Conservation (phyloP, 305 asterid species). For the Fraxinus paxiana region DNA sequence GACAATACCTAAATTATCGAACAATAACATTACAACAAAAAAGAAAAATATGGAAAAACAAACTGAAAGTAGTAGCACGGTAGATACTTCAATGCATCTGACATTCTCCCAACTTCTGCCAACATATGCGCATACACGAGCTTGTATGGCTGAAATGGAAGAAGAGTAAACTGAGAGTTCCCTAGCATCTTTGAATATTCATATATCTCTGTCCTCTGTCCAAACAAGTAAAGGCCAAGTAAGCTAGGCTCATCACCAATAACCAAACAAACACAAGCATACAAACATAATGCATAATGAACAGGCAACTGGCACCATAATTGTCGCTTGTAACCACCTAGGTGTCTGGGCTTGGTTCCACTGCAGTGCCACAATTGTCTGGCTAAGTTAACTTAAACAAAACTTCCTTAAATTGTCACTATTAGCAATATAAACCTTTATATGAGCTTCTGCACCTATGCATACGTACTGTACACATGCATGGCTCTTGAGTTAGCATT, state of each 20-base stretch:
- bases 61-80: conserved; percentile 21
- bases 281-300: background rate
- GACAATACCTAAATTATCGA: conserved; percentile 59
- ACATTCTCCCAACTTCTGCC: conserved; percentile 89
- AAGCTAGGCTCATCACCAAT: conserved; percentile 23
- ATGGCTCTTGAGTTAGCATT: background rate
- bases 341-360: conserved; percentile 18
- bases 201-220: conserved; percentile 83
- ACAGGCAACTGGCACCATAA: conserved; percentile 11
- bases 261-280: background rate
- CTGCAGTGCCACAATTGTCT: conserved; percentile 4
- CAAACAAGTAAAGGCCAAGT: conserved; percentile 30
- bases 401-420: background rate
- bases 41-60: conserved; percentile 9
- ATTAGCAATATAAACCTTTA: background rate
- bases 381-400: background rate
- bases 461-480: background rate
- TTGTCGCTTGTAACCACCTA: conserved; percentile 1
- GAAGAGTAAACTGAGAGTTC: conserved; percentile 84
- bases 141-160: conserved; percentile 91
- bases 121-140: conserved; percentile 88
- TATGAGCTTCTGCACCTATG: background rate
- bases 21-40: conserved; percentile 22
- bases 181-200: conserved; percentile 84
- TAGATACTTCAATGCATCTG: conserved; percentile 81